Percentiles rank a stretch among this genome's conserved stretches.
Evolutionary conservation across 2,329 filamentous ascomycete genomes (phyloP).

Genomic region (Fusarium multiceps): DNA sequence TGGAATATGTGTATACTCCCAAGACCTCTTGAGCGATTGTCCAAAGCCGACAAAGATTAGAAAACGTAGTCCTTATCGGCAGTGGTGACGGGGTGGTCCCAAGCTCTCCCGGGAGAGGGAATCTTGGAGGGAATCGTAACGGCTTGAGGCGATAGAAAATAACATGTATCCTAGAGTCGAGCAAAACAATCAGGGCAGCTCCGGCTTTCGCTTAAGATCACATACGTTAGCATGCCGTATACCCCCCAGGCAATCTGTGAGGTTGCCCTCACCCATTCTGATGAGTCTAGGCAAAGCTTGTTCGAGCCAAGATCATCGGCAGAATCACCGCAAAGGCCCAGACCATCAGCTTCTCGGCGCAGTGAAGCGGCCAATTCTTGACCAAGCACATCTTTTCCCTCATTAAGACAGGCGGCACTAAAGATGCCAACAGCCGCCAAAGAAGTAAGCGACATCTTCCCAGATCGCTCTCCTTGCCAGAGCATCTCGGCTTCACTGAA

Average conservation of each 20-base stretch:
- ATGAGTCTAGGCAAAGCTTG: neutral
- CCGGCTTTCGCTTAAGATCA: neutral
- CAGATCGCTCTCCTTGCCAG: neutral
- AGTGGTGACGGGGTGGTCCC: neutral
- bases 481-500: neutral
- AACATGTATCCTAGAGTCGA: neutral
- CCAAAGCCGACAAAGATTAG: neutral
- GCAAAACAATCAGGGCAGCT: neutral
- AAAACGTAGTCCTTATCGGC: neutral
- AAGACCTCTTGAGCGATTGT: neutral
- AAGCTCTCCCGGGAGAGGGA: neutral
- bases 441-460: neutral
- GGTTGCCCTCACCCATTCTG: neutral
- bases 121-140: neutral
- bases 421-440: rapidly evolving
- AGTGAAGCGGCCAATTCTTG: neutral
- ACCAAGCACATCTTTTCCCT: neutral
- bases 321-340: neutral
- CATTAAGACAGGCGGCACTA: neutral
- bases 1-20: neutral
- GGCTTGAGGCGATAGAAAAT: neutral
- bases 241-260: neutral
- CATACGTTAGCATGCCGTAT: neutral
- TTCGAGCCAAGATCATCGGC: rapidly evolving
- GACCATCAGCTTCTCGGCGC: rapidly evolving